A percentile compares a stretch with the other conserved stretches of the same genome.
phyloP scores from a whole-genome alignment of 495 filamentous ascomycete genomes.

The Evernia prunastri region DNA sequence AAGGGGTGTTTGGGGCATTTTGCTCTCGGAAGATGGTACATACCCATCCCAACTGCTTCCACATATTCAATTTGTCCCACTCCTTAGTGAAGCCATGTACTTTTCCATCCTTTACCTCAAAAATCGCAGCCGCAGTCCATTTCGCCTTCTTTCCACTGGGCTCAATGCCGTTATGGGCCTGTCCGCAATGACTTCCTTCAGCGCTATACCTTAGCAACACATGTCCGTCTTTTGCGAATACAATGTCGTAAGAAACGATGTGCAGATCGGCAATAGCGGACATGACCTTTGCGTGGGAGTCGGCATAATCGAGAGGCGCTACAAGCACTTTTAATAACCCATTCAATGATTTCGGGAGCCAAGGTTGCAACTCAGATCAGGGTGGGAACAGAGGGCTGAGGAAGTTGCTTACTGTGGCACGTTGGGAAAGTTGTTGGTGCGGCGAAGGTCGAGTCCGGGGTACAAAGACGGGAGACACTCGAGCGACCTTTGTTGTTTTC shows the following conservation, averaged over 20 bases:
- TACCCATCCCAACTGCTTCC: constrained; percentile 32
- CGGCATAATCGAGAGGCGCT: constrained; percentile 33
- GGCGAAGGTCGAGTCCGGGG: constrained; percentile 23
- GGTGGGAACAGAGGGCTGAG: background rate
- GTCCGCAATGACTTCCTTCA: constrained; percentile 31
- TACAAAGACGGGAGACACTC: constrained; percentile 30
- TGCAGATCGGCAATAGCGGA: constrained; percentile 29
- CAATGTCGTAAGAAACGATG: constrained; percentile 31
- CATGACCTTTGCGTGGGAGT: constrained; percentile 34
- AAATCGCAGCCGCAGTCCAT: constrained; percentile 34
- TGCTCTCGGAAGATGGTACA: background rate
- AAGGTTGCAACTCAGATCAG: background rate
- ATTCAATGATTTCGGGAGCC: too few species aligned
- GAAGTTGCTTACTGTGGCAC: constrained; percentile 22
- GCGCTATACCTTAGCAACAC: constrained; percentile 33
- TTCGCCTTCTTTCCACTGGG: constrained; percentile 31
- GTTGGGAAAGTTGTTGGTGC: constrained; percentile 30
- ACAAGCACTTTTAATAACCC: background rate
- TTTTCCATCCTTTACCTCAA: constrained; percentile 34
- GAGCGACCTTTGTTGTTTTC: constrained; percentile 28
- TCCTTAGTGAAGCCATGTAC: constrained; percentile 33
- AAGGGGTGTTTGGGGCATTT: background rate
- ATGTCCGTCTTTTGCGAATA: constrained; percentile 31
- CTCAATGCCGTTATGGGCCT: constrained; percentile 32
- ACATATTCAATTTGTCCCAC: constrained; percentile 35